Conservation (phyloP, 495 filamentous ascomycete genomes). For the Margaritispora aquatica region DNA sequence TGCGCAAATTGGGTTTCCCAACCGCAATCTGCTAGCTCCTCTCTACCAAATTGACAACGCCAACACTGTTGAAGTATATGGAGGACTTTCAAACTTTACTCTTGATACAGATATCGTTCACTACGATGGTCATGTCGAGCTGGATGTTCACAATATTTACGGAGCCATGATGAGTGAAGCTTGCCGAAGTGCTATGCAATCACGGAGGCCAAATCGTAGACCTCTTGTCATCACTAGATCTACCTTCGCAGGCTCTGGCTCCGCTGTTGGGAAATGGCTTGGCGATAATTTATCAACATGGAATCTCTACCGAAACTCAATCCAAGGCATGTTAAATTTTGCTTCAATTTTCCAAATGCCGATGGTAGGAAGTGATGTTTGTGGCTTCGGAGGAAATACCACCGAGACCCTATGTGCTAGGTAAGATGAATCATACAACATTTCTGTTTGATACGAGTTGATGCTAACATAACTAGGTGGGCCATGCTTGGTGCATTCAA, state of each 20-base stretch:
- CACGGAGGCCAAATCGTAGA: constrained; percentile 56
- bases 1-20: constrained; percentile 38
- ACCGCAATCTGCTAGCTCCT: constrained; percentile 60
- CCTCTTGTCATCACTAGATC: constrained; percentile 77
- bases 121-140: constrained; percentile 60
- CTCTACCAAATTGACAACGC: constrained; percentile 66
- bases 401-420: constrained; percentile 64
- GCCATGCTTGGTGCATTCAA: constrained; percentile 36
- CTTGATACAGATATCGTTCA: constrained; percentile 70
- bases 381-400: constrained; percentile 64
- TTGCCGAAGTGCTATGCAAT: constrained; percentile 60
- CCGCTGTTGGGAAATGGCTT: constrained; percentile 79
- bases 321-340: constrained; percentile 67
- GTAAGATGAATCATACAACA: background rate
- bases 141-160: constrained; percentile 36
- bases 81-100: constrained; percentile 63
- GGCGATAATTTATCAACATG: constrained; percentile 75
- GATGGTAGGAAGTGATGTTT: constrained; percentile 79
- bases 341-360: constrained; percentile 74
- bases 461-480: constrained; percentile 38
- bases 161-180: constrained; percentile 51
- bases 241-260: constrained; percentile 74
- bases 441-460: background rate
- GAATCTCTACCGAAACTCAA: constrained; percentile 56
- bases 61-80: constrained; percentile 37